A percentile compares a stretch with the other conserved stretches of the same genome.
These are phyloP conservation scores for Eucalyptus polyanthemos DNA, from an alignment of 345 rosid genomes.

Conservation along the genomic window DNA sequence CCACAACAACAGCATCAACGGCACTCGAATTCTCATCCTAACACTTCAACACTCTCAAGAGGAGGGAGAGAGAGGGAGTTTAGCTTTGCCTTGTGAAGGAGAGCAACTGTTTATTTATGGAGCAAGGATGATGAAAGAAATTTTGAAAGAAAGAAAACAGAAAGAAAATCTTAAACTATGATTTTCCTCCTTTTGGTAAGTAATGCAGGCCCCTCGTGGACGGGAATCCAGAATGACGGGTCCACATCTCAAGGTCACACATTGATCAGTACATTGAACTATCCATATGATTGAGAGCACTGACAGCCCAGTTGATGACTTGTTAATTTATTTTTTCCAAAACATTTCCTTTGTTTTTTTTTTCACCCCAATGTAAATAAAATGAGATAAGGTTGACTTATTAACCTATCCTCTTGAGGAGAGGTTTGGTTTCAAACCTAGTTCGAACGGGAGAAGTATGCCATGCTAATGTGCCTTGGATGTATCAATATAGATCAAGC, in stretches of 20 bases:
- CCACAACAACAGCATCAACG: not conserved
- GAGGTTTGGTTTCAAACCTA: no score
- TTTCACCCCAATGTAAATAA: no score
- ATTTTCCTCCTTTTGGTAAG: not conserved
- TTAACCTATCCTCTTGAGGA: no score
- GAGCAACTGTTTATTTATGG: not conserved
- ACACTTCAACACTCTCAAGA: not conserved
- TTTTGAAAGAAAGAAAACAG: not conserved
- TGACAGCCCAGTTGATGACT: no score
- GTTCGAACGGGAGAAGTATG: accelerated
- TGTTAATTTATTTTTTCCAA: no score
- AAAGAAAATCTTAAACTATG: not conserved
- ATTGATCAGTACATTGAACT: no score
- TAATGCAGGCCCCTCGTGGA: constrained; percentile 1
- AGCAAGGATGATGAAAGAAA: not conserved
- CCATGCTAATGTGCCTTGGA: no score
- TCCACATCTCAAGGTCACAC: not conserved
- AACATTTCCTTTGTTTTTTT: no score
- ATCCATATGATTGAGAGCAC: no score
- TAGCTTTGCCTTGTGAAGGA: not conserved
- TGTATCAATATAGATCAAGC: no score
- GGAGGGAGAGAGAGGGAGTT: not conserved
- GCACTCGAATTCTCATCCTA: not conserved
- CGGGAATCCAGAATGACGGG: not conserved
- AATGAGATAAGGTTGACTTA: no score